phyloP scores from a whole-genome alignment of 129 eudicot species.

The Pseudognaphalium luteoalbum region DNA sequence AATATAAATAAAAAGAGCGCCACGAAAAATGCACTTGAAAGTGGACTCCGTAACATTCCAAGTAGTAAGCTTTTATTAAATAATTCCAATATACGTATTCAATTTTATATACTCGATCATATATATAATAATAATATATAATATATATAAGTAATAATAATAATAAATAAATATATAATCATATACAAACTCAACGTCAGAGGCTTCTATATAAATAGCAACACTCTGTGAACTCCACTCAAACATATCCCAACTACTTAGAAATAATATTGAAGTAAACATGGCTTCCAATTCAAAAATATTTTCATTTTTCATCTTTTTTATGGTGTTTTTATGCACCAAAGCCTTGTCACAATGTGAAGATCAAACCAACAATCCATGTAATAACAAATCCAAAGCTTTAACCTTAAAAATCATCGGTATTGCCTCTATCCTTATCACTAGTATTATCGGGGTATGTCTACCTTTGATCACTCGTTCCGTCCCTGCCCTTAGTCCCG shows the following conservation, averaged over 20 bases:
- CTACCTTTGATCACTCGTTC: constrained; percentile 56
- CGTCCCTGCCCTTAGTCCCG: constrained; percentile 59
- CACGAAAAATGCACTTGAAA: neutral
- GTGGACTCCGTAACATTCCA: neutral
- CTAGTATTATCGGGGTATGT: constrained; percentile 63
- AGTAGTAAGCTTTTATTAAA: neutral
- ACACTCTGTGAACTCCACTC: constrained; percentile 19
- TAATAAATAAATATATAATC: neutral
- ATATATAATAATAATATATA: neutral
- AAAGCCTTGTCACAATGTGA: constrained; percentile 47
- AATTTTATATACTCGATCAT: too few species aligned
- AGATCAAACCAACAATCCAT: constrained; percentile 38
- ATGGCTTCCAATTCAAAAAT: constrained; percentile 33
- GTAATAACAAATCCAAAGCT: constrained; percentile 55
- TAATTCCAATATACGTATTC: neutral
- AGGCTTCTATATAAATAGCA: constrained; percentile 9
- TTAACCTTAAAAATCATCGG: constrained; percentile 59
- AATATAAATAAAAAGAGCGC: neutral
- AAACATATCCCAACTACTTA: constrained; percentile 15
- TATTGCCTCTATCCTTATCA: constrained; percentile 44
- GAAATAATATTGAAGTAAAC: neutral
- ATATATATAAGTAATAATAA: too few species aligned
- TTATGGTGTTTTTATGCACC: constrained; percentile 29
- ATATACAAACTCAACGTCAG: constrained; percentile 15
- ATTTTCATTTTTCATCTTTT: constrained; percentile 33